Base-by-base conservation (phyloP, 106 monocot genomes). In the Hemerocallis citrina region DNA sequence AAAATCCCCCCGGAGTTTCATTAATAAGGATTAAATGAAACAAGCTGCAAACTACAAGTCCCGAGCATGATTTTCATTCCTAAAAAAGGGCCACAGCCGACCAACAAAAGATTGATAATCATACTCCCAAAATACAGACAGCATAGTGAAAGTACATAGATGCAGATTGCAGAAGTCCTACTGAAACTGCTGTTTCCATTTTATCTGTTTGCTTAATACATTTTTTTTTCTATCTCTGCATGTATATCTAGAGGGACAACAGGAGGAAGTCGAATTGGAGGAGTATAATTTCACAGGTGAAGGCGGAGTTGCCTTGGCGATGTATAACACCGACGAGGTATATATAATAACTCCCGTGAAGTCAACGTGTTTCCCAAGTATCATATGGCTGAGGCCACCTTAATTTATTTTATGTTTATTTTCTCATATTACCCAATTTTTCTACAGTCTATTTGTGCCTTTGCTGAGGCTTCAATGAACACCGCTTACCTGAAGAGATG, bases 291-390 rank as follows among this genome's bases (percentile, higher is more conserved):
- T 90, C 70, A 87, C 66, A 22, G 90, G 95, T 57, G 84, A 75
- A 52, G 95, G 95, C 34, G 95, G 95, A 66, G 84, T 96, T 19
- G 90, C 90, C 16, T 70, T 96, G 44, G 55, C 95, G 15, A 96
- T 96, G 95, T 96, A 90, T 55, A 96, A 96, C 48, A 96, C 95
- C 49, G 95, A 96, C 67, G 95, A 96, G 86, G 95, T 90, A 43
- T 59, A 21, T n/a, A n/a, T n/a, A n/a, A n/a, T 5, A 37, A 9
- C 40, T 4, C 13, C 6, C 14, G 12, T 30, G 7, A 61, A 61
- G 7, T 43, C 40, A n/a, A n/a, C n/a, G 7, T 71, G 6, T 41
- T 19, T 62, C 7, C 54, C 12, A 42, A 27, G 10, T 55, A 24
- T 28, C 23, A 13, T 21, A 31, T 60, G 17, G 22, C 24, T 29